Evolutionary conservation across 2,329 filamentous ascomycete species (phyloP).

Genomic region (Aspergillus ochraceus): DNA sequence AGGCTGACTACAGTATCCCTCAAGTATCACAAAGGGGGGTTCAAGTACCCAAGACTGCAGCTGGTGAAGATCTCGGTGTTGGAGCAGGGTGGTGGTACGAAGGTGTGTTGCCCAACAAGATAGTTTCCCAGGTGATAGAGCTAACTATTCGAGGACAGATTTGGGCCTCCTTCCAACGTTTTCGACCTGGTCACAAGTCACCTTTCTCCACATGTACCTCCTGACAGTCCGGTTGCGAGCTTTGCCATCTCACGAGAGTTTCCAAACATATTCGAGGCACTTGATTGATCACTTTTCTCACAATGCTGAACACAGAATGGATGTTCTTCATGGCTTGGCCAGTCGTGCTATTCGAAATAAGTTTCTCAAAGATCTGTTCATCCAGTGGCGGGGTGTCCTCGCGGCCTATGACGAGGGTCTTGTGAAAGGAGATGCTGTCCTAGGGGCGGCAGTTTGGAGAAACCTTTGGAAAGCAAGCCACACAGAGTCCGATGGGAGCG

Average conservation of each 20-base stretch:
- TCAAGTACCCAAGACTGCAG: conserved; percentile 67
- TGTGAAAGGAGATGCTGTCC: conserved; percentile 47
- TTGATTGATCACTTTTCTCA: conserved; percentile 86
- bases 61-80: conserved; percentile 79
- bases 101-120: conserved; percentile 53
- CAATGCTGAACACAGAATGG: conserved; percentile 69
- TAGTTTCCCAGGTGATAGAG: neutral
- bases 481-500: conserved; percentile 36
- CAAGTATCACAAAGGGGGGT: conserved; percentile 65
- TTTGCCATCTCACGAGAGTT: conserved; percentile 65
- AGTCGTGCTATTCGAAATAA: conserved; percentile 57
- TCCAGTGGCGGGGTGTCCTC: conserved; percentile 86
- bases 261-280: conserved; percentile 80
- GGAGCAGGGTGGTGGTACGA: conserved; percentile 79
- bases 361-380: conserved; percentile 80
- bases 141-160: conserved; percentile 51
- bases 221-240: conserved; percentile 79
- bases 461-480: conserved; percentile 80
- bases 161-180: conserved; percentile 83
- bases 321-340: conserved; percentile 49
- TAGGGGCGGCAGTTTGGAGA: conserved; percentile 77
- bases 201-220: conserved; percentile 95
- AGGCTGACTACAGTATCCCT: conserved; percentile 76
- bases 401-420: conserved; percentile 60
- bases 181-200: conserved; percentile 92